phyloP scores from a whole-genome alignment of 805 yeast genomes.

The Suhomyces emberorum region DNA sequence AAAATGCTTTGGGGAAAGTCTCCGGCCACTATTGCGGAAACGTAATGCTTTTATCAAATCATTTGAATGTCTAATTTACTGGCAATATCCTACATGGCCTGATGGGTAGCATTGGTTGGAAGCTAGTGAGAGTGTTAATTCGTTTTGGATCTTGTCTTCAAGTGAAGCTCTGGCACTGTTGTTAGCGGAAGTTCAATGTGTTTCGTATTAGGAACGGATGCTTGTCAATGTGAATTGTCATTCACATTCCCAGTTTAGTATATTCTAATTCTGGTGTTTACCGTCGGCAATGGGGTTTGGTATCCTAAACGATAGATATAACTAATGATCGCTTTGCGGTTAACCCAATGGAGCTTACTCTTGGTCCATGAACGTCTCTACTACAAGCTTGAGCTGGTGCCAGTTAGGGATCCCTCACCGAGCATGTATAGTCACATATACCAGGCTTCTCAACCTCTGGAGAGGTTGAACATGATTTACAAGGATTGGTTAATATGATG shows the following conservation, averaged over 20 bases:
- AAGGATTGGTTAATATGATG: constrained; percentile 48
- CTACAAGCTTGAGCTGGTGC: constrained; percentile 13
- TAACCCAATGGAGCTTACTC: constrained; percentile 90
- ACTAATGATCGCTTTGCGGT: constrained; percentile 49
- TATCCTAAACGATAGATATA: constrained; percentile 71
- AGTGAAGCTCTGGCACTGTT: constrained; percentile 16
- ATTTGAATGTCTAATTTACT: constrained; percentile 13
- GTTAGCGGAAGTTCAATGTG: not conserved
- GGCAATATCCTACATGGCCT: too few relatives aligned
- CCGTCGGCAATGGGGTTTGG: constrained; percentile 62
- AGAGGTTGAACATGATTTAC: constrained; percentile 22
- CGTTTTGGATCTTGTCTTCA: constrained; percentile 16
- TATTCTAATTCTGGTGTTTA: constrained; percentile 18
- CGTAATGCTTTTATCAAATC: constrained; percentile 35
- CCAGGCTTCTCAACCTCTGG: constrained; percentile 43
- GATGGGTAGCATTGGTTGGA: too few relatives aligned
- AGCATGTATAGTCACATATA: constrained; percentile 63
- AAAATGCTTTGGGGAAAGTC: constrained; percentile 81
- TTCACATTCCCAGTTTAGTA: constrained; percentile 15
- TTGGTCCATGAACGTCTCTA: constrained; percentile 64
- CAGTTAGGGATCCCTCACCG: not conserved
- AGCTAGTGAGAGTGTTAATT: not conserved
- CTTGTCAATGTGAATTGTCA: not conserved
- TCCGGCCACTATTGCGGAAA: constrained; percentile 79
- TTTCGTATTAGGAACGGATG: not conserved